Evolutionary conservation across 768 basidiomycete species (phyloP).

Genomic region (Cystofilobasidium bisporidii): DNA sequence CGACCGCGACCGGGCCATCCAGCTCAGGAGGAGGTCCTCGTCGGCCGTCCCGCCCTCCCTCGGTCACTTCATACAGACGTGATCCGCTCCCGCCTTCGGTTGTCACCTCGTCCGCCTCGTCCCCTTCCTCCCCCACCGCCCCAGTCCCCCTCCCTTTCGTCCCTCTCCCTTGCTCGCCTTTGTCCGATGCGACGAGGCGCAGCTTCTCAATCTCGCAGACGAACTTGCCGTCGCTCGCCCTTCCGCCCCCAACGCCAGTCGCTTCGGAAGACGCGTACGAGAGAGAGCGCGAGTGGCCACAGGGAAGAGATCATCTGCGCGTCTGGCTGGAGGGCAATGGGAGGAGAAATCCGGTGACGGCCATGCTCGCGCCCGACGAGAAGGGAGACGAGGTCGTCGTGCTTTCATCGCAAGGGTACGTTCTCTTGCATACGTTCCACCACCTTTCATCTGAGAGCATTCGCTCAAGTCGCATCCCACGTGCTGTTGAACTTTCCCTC

Average conservation of each 20-base stretch:
- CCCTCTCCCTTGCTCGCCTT: constrained; percentile 4
- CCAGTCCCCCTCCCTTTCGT: not conserved
- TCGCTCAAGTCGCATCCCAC: no score
- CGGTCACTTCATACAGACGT: not conserved
- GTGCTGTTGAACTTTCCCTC: not conserved
- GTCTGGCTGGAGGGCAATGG: not conserved
- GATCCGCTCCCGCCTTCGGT: no score
- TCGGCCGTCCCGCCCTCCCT: not conserved
- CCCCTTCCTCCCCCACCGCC: not conserved
- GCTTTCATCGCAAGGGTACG: not conserved
- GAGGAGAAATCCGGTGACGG: not conserved
- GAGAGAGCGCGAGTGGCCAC: no score
- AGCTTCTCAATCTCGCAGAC: not conserved
- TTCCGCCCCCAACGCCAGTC: no score
- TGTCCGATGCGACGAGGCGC: not conserved
- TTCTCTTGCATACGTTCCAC: not conserved
- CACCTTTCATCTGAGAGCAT: no score
- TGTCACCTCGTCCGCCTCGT: not conserved
- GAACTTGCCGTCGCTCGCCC: not conserved
- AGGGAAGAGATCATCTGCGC: not conserved
- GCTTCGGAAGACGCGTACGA: no score
- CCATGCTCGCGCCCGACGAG: not conserved
- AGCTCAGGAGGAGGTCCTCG: no score
- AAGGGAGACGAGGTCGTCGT: not conserved
- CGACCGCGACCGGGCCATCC: not conserved